Base-by-base conservation (phyloP, 495 filamentous ascomycete species). In the Neurospora sp. region DNA sequence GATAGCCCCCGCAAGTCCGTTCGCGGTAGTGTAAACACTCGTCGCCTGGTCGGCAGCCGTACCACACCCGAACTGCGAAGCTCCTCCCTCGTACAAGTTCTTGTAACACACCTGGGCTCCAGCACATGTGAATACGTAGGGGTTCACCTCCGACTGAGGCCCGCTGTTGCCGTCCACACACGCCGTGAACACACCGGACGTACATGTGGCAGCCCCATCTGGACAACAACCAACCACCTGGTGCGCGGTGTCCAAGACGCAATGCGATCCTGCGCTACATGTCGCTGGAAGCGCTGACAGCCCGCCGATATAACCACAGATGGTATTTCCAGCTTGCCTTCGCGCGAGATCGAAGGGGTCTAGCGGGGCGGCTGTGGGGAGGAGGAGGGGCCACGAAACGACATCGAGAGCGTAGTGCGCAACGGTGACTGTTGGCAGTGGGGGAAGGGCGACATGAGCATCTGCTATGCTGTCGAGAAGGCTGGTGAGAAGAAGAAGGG, bases 211-310 rank as follows among this genome's bases (percentile, higher is more conserved):
- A n/a, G 69, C 70, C 22, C 83, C 83, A 72, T 86, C 81, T 6
- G 85, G 85, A 72, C 85, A 86, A 75, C 85, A 86, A 41, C 85
- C 85, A n/a, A 86, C 79, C 4, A 83, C 81, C 40, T 79, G 78
- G 72, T 83, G 78, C 42, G 79, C 80, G 31, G 75, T 73, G 78
- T 86, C 85, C 40, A 86, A 73, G 38, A 84, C 85, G 72, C 85
- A 86, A 76, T 86, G 84, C 70, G 84, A 86, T 31, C 85, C 85
- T n/a, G 79, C 77, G 68, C 75, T 80, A 70, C 85, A 86, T 59
- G 85, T 86, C 48, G 85, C 85, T 27, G 85, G 84, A 31, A 86
- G 74, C 41, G 77, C 76, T 38, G 79, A 74, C 69, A 83, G 59
- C 27, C 85, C 85, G 68, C 81, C 82, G 68, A 86, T 79, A 73